Conservation (phyloP, 306 rosid species). For the Dicorynia guianensis region DNA sequence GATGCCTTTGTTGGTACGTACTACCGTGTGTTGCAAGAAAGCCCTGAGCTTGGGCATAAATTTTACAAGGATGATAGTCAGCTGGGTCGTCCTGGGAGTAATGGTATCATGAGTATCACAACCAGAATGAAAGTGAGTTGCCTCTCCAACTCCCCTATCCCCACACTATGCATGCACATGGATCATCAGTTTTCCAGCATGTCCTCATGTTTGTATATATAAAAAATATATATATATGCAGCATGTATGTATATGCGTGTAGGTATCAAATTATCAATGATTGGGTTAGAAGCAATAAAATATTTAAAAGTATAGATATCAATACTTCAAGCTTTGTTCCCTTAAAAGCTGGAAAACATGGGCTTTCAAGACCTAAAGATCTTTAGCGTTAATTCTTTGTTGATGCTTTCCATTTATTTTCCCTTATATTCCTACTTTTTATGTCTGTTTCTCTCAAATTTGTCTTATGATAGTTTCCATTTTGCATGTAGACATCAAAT, state of each 20-base stretch:
- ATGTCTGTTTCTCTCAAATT: neutral
- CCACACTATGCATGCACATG: neutral
- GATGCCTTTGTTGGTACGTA: conserved; percentile 87
- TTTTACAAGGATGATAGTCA: conserved; percentile 85
- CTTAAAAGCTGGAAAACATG: neutral
- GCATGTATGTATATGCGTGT: too few species aligned
- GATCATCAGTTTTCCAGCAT: neutral
- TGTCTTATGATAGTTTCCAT: neutral
- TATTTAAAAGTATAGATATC: neutral
- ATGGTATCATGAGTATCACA: conserved; percentile 70
- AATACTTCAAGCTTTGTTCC: neutral
- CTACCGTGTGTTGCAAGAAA: conserved; percentile 80
- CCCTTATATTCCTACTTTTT: neutral
- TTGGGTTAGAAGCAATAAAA: neutral
- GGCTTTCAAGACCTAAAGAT: neutral
- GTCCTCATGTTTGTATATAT: neutral
- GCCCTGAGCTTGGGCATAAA: conserved; percentile 79
- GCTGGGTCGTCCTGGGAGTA: conserved; percentile 74
- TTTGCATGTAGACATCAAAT: neutral
- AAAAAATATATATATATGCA: too few species aligned
- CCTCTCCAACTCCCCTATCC: neutral
- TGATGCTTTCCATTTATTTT: neutral
- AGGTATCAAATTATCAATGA: too few species aligned
- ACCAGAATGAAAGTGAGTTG: conserved; percentile 79
- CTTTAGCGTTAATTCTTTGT: neutral